A percentile compares a stretch with the other conserved stretches of the same genome.
Conservation (phyloP, 306 rosid species). For the Acacia crassicarpa region DNA sequence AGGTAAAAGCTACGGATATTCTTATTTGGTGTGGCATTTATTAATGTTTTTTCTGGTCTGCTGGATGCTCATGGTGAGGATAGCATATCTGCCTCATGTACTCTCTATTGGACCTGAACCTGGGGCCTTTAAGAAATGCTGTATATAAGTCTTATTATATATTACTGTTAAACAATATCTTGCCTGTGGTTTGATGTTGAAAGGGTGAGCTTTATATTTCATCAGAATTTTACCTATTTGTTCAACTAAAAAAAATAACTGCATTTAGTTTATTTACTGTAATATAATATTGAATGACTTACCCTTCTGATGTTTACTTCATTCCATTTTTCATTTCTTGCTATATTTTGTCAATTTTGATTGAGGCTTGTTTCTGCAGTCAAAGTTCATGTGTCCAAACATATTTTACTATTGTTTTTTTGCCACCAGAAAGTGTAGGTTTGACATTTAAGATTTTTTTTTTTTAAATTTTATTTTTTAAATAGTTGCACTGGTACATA, state of each 20-base stretch:
- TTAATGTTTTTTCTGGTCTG: background rate
- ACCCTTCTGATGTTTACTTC: background rate
- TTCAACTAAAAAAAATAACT: background rate
- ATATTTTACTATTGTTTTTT: background rate
- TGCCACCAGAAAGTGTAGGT: slow-evolving; percentile 11
- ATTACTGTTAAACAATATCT: background rate
- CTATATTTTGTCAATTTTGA: background rate
- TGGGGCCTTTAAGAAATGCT: slow-evolving; percentile 8
- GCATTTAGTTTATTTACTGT: slow-evolving; percentile 10
- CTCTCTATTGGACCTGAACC: background rate
- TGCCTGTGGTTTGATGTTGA: slow-evolving; percentile 2
- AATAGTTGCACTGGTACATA: slow-evolving; percentile 14
- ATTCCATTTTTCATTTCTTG: background rate
- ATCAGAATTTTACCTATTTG: background rate
- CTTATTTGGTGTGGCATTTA: background rate
- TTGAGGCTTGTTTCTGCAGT: slow-evolving; percentile 2
- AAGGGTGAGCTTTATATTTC: background rate
- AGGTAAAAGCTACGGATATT: slow-evolving; percentile 46
- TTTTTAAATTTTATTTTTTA: background rate
- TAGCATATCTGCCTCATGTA: background rate
- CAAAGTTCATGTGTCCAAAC: background rate
- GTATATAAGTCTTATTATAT: background rate
- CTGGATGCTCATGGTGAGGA: background rate
- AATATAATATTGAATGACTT: background rate
- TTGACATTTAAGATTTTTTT: slow-evolving; percentile 4